Percentiles rank a stretch among this genome's conserved stretches.
Evolutionary conservation across 2,329 filamentous ascomycete genomes (phyloP).

Genomic region (Hypomyces perniciosus): DNA sequence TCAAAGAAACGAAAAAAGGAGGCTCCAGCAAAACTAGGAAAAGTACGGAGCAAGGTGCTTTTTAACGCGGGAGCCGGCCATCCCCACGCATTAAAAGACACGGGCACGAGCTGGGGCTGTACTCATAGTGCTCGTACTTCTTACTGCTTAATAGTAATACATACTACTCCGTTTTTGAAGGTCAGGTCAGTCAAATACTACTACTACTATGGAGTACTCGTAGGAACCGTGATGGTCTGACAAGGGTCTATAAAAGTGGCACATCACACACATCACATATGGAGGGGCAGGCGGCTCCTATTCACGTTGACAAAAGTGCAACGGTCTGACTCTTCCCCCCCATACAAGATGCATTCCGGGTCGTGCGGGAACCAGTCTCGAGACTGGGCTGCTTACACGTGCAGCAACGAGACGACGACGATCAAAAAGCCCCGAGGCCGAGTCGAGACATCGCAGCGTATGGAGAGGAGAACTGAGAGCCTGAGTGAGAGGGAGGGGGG

Average conservation of each 20-base stretch:
- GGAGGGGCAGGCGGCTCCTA: conserved; percentile 2
- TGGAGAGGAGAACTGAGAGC: background rate
- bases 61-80: too few species aligned
- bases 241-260: too few species aligned
- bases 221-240: too few species aligned
- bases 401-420: conserved; percentile 14
- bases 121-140: too few species aligned
- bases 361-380: conserved; percentile 14
- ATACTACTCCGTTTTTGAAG: too few species aligned
- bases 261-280: background rate
- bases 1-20: background rate
- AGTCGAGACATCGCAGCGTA: background rate
- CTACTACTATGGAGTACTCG: too few species aligned
- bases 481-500: background rate
- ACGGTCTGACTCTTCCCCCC: too few species aligned
- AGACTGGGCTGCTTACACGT: conserved; percentile 14
- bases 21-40: background rate
- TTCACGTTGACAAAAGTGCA: background rate
- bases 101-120: too few species aligned
- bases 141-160: too few species aligned
- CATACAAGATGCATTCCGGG: too few species aligned
- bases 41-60: background rate
- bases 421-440: background rate
- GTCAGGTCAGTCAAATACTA: too few species aligned
- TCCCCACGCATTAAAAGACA: too few species aligned